Evolutionary conservation across 768 basidiomycete genomes (phyloP).

Genomic region (Boletus edulis): DNA sequence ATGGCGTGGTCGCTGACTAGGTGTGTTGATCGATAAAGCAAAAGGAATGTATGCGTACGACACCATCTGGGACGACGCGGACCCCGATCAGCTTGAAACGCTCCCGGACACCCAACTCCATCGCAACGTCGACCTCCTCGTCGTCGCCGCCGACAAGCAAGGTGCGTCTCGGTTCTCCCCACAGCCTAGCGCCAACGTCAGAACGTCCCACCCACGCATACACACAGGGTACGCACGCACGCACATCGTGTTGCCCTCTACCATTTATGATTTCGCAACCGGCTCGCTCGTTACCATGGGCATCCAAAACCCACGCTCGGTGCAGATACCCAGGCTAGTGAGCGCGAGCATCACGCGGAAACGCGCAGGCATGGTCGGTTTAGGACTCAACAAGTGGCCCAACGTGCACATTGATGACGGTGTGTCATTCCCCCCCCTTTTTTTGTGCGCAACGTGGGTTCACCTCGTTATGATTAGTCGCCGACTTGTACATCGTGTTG

Average conservation of each 20-base stretch:
- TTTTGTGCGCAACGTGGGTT: neutral
- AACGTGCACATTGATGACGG: conserved; percentile 54
- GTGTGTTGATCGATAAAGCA: conserved; percentile 44
- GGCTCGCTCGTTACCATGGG: conserved; percentile 43
- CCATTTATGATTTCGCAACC: conserved; percentile 55
- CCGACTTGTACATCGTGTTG: conserved; percentile 40
- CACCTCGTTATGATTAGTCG: conserved; percentile 10
- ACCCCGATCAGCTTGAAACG: conserved; percentile 44
- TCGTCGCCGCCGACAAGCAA: conserved; percentile 41
- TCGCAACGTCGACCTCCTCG: conserved; percentile 46
- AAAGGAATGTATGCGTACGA: conserved; percentile 36
- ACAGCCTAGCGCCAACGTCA: neutral
- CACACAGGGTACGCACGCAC: conserved; percentile 1
- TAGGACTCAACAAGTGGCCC: conserved; percentile 59
- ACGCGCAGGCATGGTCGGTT: conserved; percentile 53
- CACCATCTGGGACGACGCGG: conserved; percentile 46
- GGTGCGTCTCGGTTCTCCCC: neutral
- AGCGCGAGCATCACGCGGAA: conserved; percentile 42
- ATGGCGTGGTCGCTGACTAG: conserved; percentile 13
- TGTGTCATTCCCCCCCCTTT: neutral
- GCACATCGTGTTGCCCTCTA: conserved; percentile 49
- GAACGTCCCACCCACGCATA: neutral
- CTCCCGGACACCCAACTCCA: conserved; percentile 44
- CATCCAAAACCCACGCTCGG: conserved; percentile 48
- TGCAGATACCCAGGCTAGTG: conserved; percentile 52